phyloP scores from a whole-genome alignment of 2,329 filamentous ascomycete genomes.

The Fusarium sp. region DNA sequence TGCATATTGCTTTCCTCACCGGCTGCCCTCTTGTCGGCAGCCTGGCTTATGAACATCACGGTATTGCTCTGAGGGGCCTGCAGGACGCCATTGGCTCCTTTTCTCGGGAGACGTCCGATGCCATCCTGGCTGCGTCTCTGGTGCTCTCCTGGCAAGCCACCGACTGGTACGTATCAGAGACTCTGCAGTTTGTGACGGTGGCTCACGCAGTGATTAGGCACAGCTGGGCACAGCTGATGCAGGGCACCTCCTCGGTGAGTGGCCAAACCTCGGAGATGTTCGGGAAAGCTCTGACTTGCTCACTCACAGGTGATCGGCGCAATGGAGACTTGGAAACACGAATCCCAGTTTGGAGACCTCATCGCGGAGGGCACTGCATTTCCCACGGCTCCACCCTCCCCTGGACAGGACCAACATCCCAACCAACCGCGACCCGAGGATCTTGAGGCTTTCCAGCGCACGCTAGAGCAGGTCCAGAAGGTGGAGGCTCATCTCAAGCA shows the following conservation, averaged over 20 bases:
- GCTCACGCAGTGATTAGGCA: constrained; percentile 68
- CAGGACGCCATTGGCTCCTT: constrained; percentile 89
- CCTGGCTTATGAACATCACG: constrained; percentile 89
- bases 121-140: constrained; percentile 89
- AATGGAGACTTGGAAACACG: constrained; percentile 92
- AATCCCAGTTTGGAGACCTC: constrained; percentile 86
- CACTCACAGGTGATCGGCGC: constrained; percentile 82
- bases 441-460: constrained; percentile 73
- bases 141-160: constrained; percentile 95
- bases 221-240: constrained; percentile 92
- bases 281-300: constrained; percentile 31
- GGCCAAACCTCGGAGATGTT: neutral
- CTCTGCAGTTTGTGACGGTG: neutral
- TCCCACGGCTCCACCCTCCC: constrained; percentile 72
- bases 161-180: constrained; percentile 78
- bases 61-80: constrained; percentile 85
- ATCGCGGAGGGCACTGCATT: constrained; percentile 83
- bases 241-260: constrained; percentile 87
- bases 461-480: constrained; percentile 73
- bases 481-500: constrained; percentile 76
- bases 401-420: constrained; percentile 69
- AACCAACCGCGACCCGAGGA: constrained; percentile 76
- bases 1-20: constrained; percentile 90
- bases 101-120: constrained; percentile 87
- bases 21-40: constrained; percentile 86